These are phyloP conservation scores for Veloboletus limbatus DNA, from an alignment of 1,284 basidiomycete species.

Conservation along the genomic window DNA sequence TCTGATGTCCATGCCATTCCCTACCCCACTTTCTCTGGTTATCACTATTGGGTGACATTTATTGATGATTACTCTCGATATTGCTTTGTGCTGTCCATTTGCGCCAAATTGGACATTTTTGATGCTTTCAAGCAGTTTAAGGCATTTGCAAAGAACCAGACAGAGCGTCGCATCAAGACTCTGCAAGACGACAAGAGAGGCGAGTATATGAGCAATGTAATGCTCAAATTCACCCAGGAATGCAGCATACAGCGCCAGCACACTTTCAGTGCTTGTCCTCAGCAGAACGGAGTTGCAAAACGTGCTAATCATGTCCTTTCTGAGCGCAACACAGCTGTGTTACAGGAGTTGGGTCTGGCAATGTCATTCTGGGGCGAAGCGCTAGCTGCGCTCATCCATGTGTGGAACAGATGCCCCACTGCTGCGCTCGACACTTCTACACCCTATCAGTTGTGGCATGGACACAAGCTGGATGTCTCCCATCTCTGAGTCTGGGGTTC, in stretches of 20 bases:
- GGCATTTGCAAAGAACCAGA: conserved; percentile 8
- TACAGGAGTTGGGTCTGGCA: conserved; percentile 7
- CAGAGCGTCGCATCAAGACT: conserved; percentile 23
- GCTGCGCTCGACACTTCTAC: neutral
- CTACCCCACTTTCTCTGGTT: neutral
- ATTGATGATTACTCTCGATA: neutral
- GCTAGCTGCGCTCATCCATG: neutral
- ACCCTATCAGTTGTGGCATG: too few species aligned
- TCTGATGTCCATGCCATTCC: too few species aligned
- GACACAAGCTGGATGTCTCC: too few species aligned
- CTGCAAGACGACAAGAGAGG: conserved; percentile 33
- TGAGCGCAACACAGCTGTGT: neutral
- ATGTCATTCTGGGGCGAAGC: conserved; percentile 3
- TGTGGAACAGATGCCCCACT: neutral
- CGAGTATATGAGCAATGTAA: conserved; percentile 28
- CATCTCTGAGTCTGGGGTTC: too few species aligned
- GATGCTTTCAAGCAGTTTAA: conserved; percentile 7
- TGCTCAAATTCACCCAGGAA: conserved; percentile 20
- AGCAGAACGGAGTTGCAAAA: conserved; percentile 27
- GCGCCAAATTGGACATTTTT: neutral
- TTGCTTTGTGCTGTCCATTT: neutral
- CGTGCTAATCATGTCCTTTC: too few species aligned
- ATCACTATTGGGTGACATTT: neutral
- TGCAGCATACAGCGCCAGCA: conserved; percentile 19
- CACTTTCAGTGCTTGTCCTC: conserved; percentile 17